These are phyloP conservation scores for Aspergillus novoparasiticus DNA, from an alignment of 2,329 filamentous ascomycete species.

Conservation along the genomic window DNA sequence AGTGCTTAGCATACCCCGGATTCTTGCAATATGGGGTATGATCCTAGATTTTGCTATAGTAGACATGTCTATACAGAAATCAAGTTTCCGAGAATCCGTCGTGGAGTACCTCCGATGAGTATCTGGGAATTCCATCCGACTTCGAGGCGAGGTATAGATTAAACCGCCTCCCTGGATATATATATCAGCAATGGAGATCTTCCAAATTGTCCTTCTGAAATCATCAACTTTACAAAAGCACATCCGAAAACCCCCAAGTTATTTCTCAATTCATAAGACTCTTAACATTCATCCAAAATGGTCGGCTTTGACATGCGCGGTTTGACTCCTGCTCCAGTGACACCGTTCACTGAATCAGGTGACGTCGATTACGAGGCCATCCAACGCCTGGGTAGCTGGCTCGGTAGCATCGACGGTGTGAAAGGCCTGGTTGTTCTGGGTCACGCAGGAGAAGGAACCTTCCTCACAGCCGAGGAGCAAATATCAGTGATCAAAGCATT, in stretches of 20 bases:
- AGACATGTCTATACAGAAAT: neutral
- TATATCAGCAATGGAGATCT: neutral
- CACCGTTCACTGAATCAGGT: conserved; percentile 54
- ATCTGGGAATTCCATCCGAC: neutral
- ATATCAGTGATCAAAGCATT: conserved; percentile 55
- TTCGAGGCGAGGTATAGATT: neutral
- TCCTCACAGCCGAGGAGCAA: conserved; percentile 55
- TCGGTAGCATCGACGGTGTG: conserved; percentile 54
- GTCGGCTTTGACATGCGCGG: conserved; percentile 50
- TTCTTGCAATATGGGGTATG: neutral
- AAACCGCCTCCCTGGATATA: neutral
- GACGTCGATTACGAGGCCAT: conserved; percentile 56
- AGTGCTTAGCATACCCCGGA: neutral
- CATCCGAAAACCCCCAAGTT: too few relatives aligned
- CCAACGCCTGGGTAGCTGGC: conserved; percentile 56
- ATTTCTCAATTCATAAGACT: too few relatives aligned
- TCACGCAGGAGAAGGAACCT: conserved; percentile 59
- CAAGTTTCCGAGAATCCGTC: neutral
- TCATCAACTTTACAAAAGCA: too few relatives aligned
- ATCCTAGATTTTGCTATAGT: neutral
- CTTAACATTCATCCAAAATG: conserved; percentile 15
- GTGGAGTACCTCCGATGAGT: neutral
- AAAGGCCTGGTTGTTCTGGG: conserved; percentile 58
- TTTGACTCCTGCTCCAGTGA: conserved; percentile 55
- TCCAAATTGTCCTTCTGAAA: too few relatives aligned